Conservation (phyloP, 495 filamentous ascomycete species). For the Glarea lozoyensis region DNA sequence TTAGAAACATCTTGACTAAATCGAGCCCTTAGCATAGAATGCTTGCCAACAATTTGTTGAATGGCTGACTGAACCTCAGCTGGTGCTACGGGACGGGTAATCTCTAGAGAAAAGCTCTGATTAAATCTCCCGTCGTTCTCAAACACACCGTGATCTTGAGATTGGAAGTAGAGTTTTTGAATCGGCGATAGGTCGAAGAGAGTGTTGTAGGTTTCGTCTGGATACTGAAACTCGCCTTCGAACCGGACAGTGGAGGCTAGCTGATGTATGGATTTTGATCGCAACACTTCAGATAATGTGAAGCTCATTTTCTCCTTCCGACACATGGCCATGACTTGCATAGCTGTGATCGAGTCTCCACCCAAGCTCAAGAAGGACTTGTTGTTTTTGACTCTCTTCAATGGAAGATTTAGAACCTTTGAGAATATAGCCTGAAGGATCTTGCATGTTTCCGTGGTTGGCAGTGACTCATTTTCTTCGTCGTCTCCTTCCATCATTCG, state of each 20-base stretch:
- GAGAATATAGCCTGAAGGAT: constrained; percentile 35
- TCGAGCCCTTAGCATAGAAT: constrained; percentile 22
- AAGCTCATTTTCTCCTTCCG: constrained; percentile 7
- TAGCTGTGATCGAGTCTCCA: constrained; percentile 29
- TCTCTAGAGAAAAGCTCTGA: constrained; percentile 4
- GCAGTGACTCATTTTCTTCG: not conserved
- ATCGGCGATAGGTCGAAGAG: constrained; percentile 50
- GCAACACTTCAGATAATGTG: constrained; percentile 10
- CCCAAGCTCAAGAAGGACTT: constrained; percentile 24
- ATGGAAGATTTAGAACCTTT: constrained; percentile 41
- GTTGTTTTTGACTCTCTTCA: constrained; percentile 10
- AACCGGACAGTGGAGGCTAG: not conserved
- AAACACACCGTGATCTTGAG: constrained; percentile 29
- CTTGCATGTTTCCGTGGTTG: not conserved
- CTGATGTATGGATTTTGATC: constrained; percentile 3
- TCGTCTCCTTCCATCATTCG: not conserved
- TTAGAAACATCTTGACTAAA: constrained; percentile 12
- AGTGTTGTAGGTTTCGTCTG: constrained; percentile 48
- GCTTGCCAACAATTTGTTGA: constrained; percentile 33
- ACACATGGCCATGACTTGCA: constrained; percentile 20
- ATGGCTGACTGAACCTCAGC: not conserved
- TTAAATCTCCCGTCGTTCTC: constrained; percentile 1
- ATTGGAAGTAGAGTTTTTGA: constrained; percentile 50
- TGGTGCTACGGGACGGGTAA: constrained; percentile 16
- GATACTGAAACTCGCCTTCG: constrained; percentile 12